phyloP scores from a whole-genome alignment of 352 stramenopile genomes.

The Achlya hypogyna region DNA sequence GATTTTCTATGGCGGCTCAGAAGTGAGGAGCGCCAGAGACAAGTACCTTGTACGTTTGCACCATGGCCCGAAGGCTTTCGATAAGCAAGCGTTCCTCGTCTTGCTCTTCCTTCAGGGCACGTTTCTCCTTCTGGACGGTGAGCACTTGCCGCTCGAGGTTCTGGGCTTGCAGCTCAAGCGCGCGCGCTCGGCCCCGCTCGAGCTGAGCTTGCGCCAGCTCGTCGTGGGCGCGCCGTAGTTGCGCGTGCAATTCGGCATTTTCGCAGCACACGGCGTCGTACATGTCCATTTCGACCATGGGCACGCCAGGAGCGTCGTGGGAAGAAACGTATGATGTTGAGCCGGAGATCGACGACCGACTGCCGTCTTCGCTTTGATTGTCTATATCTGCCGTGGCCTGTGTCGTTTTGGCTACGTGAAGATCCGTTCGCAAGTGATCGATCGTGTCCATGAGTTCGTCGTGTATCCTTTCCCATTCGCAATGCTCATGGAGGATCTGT shows the following conservation, averaged over 20 bases:
- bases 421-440: background rate
- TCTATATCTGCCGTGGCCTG: conserved; percentile 19
- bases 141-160: conserved; percentile 45
- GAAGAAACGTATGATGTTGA: background rate
- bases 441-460: background rate
- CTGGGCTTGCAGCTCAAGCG: conserved; percentile 45
- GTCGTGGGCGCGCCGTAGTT: background rate
- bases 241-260: conserved; percentile 1
- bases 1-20: conserved; percentile 31
- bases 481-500: background rate
- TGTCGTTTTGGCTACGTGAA: background rate
- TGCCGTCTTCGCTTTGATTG: conserved; percentile 36
- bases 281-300: background rate
- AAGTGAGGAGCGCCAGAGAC: background rate
- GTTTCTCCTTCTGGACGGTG: conserved; percentile 45
- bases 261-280: background rate
- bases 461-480: background rate
- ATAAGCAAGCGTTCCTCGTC: conserved; percentile 52
- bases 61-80: conserved; percentile 57
- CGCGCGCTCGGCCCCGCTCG: conserved; percentile 39
- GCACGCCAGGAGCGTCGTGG: background rate
- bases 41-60: conserved; percentile 50
- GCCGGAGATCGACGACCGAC: conserved; percentile 17
- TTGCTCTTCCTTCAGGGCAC: conserved; percentile 48
- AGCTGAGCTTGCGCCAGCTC: conserved; percentile 48